Conservation (phyloP, 1,139 yeast species). For the Kurtzmaniella quercitrusa region DNA sequence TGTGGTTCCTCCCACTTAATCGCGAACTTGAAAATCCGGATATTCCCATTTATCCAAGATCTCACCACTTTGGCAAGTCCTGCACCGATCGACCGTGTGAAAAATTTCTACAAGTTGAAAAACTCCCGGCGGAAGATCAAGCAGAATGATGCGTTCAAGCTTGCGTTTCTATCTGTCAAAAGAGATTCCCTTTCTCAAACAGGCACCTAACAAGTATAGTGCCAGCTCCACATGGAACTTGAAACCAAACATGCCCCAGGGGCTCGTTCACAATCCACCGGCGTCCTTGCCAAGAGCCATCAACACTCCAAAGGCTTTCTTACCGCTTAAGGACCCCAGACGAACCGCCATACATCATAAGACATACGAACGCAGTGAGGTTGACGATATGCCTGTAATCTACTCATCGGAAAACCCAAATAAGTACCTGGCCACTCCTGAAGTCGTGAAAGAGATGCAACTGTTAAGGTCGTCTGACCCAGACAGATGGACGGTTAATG, state of each 20-base stretch:
- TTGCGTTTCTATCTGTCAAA: slow-evolving; percentile 3
- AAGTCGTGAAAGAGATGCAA: slow-evolving; percentile 59
- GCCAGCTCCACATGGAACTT: slow-evolving; percentile 40
- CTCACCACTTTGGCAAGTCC: no score
- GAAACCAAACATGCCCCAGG: slow-evolving; percentile 37
- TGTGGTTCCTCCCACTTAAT: no score
- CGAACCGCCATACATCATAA: slow-evolving; percentile 26
- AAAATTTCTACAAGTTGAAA: background rate
- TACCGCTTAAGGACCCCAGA: slow-evolving; percentile 65
- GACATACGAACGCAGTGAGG: slow-evolving; percentile 33
- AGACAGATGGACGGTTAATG: slow-evolving; percentile 59
- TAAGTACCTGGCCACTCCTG: slow-evolving; percentile 57
- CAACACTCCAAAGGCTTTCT: slow-evolving; percentile 67
- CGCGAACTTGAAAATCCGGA: no score
- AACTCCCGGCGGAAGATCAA: background rate
- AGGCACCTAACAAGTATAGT: slow-evolving; percentile 29
- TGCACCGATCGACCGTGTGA: background rate
- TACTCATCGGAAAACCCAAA: slow-evolving; percentile 37
- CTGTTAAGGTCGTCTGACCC: slow-evolving; percentile 62
- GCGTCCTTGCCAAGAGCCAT: slow-evolving; percentile 26
- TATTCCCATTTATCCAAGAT: no score
- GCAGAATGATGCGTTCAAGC: slow-evolving; percentile 2
- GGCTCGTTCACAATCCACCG: slow-evolving; percentile 40
- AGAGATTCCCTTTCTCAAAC: slow-evolving; percentile 5
- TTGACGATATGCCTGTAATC: slow-evolving; percentile 53